Base-by-base conservation (phyloP, 2,329 filamentous ascomycete genomes). In the Pseudocercospora crystallina region DNA sequence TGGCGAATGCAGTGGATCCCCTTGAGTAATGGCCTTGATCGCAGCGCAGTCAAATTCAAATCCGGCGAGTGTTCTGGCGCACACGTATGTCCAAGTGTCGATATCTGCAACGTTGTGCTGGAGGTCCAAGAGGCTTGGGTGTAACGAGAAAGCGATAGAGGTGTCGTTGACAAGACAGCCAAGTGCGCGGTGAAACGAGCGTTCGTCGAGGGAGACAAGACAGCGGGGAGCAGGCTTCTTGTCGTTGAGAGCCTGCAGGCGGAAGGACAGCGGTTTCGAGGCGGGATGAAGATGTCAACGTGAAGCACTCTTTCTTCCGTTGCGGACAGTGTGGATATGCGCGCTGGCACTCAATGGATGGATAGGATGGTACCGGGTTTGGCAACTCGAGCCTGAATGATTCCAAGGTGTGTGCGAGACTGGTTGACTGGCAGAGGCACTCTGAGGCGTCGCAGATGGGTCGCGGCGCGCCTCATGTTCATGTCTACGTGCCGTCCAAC, bases 131-230 rank as follows among this genome's bases (percentile, higher is more conserved):
- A 51, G 44, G 40, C 49, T 44, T 47, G 49, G 44, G 53, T 55
- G 51, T 50, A 33, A 51, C 49, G 29, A 46, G 32, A 43, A 11
- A 33, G 11, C 46, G 26, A 44, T 14, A 15, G 43, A 13, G 41
- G 41, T 50, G 47, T 47, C 26, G 46, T 41, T 36, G 47, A 51
- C 55, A 51, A 56, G 56, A 56, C 42, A 45, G 47, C 53, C 50
- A 56, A 53, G 53, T 35, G 32, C 31, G 48, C 42, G 29, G 56
- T 54, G 53, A 56, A 56, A 58, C 50, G 53, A 48, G 43, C 9
- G 47, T 51, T 43, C 32, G 39, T 40, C 42, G 52, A 15, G 47
- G 43, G 46, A 38, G 29, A 33, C 36, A 46, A 38, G 29, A 33
- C 36, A 35, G 45, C 38, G 35, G 38, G 42, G 43, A 46, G 42